Evolutionary conservation across 352 stramenopile species (phyloP), one percentile per base, ranked within the genome.

Genomic region (Globisporangium paroecandrum): DNA sequence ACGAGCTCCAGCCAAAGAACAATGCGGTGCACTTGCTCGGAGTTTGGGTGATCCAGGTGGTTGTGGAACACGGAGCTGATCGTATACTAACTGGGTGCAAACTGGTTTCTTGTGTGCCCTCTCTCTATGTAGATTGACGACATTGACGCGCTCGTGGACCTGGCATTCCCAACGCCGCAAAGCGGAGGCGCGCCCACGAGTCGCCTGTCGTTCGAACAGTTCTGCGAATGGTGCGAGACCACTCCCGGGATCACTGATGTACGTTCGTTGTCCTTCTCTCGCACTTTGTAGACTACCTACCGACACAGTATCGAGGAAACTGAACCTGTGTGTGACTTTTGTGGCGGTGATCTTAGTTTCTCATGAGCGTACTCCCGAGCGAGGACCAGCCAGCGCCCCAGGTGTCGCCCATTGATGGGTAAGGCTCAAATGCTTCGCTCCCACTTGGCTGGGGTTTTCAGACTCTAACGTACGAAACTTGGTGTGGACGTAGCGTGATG

Each of bases 171-270:
- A 25, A 47, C 70, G 5, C 54, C 72, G 2, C 72, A 75, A 5
- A 49, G 41, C 41, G 41, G 41, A 49, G 41, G 41, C 41, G 66
- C 72, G 9, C 20, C 82, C 3, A 87, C 77, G 24, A 85, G 73
- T 41, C 81, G 82, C 1, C 84, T 98, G 22, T 94, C 69, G 32
- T 97, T 95, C 66, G 86, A 97, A 9, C 79, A 96, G 59, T 97
- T 98, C 68, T 84, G 80, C 57, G 77, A 83, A 22, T 97, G 89
- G 89, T 94, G 91, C 68, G 82, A 93, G 57, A 78, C 74, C 64
- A 95, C 85, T 5, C 88, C 90, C 1, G 83, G 83, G 8, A 83
- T 95, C 65, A 82, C 78, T 0, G 87, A 92, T 41, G 87, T 95
- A 71, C 46, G 77, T 58, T 67, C 20, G 1, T 27, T 41, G 34